Percentiles rank a stretch among this genome's conserved stretches.
phyloP scores from a whole-genome alignment of 1,139 yeast species.

The Lodderomyces jiufengensis region DNA sequence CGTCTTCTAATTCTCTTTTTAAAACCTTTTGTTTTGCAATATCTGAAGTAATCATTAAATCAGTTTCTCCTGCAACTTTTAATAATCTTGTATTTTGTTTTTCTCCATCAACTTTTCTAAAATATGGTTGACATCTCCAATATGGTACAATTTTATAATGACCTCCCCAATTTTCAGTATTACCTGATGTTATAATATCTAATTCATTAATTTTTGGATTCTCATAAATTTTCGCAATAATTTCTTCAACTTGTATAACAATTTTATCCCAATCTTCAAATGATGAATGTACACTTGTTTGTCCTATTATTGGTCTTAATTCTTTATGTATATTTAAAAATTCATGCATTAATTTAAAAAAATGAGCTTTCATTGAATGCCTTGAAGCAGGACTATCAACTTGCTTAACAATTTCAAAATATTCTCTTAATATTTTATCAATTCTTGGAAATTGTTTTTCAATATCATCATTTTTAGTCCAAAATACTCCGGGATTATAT shows the following conservation, averaged over 20 bases:
- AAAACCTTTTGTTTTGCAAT: conserved; percentile 3
- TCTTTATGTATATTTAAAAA: conserved; percentile 74
- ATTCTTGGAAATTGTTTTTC: conserved; percentile 82
- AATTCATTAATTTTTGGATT: conserved; percentile 37
- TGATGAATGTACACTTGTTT: conserved; percentile 42
- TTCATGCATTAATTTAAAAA: conserved; percentile 80
- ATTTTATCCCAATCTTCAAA: conserved; percentile 66
- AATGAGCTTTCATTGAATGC: conserved; percentile 86
- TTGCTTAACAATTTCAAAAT: conserved; percentile 73
- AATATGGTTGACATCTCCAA: conserved; percentile 96
- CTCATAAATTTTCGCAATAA: conserved; percentile 54
- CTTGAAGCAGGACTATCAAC: conserved; percentile 72
- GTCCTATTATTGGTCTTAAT: conserved; percentile 70
- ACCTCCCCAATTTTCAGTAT: conserved; percentile 75
- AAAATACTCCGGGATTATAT: conserved; percentile 89
- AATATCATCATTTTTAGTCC: conserved; percentile 48
- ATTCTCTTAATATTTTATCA: conserved; percentile 78
- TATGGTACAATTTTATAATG: conserved; percentile 80
- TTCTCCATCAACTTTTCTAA: conserved; percentile 77
- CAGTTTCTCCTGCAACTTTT: conserved; percentile 35
- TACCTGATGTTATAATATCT: conserved; percentile 59
- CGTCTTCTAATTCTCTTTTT: conserved; percentile 5
- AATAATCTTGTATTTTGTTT: conserved; percentile 41
- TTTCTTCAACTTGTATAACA: conserved; percentile 62
- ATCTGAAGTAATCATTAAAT: conserved; percentile 7